Percentiles rank a stretch among this genome's conserved stretches.
Conservation (phyloP, 495 filamentous ascomycete genomes). For the Sordaria brevicollis region DNA sequence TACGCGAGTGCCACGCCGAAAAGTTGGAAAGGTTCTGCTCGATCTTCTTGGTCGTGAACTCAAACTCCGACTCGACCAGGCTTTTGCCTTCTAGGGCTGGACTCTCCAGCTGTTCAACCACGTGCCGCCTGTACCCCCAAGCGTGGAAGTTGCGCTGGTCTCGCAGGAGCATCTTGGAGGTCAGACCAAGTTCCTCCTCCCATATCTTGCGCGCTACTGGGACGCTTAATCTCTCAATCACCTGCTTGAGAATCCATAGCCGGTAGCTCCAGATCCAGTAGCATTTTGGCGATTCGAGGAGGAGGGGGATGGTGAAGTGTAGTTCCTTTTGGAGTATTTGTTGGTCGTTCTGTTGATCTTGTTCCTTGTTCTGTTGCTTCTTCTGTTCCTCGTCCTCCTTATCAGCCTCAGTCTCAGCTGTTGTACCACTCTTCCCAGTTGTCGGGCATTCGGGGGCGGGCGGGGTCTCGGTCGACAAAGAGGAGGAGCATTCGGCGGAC, state of each 20-base stretch:
- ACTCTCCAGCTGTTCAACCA: conserved; percentile 60
- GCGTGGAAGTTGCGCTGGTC: conserved; percentile 95
- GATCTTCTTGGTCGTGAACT: conserved; percentile 85
- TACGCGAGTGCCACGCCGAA: conserved; percentile 90
- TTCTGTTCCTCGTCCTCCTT: not conserved
- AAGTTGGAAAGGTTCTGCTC: conserved; percentile 78
- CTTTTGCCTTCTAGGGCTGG: conserved; percentile 37
- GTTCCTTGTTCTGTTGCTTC: not conserved
- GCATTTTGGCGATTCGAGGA: conserved; percentile 84
- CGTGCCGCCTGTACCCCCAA: conserved; percentile 80
- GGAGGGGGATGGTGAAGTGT: conserved; percentile 68
- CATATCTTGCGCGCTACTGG: conserved; percentile 53
- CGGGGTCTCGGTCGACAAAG: conserved; percentile 38
- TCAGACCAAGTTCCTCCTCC: conserved; percentile 71
- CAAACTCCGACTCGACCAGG: conserved; percentile 73
- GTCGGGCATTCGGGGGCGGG: conserved; percentile 35
- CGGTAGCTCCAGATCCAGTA: conserved; percentile 99
- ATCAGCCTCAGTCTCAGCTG: conserved; percentile 27
- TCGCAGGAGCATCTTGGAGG: conserved; percentile 71
- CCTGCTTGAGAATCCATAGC: conserved; percentile 71
- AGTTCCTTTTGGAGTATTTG: conserved; percentile 52
- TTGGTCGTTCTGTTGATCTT: conserved; percentile 15
- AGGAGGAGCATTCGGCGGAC: conserved; percentile 38
- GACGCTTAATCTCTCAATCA: conserved; percentile 48
- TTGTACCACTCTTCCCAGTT: conserved; percentile 48